Percentiles rank a stretch among this genome's conserved stretches.
Conservation (phyloP, 495 filamentous ascomycete genomes). For the Xylaria longipes region DNA sequence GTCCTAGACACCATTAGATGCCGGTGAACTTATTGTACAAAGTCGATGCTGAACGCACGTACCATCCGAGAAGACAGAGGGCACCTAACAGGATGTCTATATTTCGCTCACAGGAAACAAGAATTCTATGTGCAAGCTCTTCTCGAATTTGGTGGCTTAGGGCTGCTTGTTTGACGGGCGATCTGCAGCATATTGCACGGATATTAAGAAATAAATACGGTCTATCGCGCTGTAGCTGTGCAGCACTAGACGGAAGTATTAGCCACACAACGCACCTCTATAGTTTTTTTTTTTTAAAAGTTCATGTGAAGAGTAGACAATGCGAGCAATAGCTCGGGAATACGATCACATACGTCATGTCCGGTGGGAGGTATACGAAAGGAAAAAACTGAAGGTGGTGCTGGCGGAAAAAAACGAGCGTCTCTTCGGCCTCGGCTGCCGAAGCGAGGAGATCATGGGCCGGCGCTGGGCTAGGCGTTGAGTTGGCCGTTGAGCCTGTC, state of each 20-base stretch:
- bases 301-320: neutral
- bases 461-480: conserved; percentile 34
- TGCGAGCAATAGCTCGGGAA: neutral
- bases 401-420: conserved; percentile 36
- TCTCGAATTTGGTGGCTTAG: conserved; percentile 48
- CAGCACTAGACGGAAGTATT: conserved; percentile 32
- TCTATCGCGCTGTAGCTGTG: conserved; percentile 34
- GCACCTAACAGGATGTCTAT: conserved; percentile 59
- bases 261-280: conserved; percentile 3
- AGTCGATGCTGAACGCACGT: neutral
- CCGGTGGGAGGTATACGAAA: conserved; percentile 39
- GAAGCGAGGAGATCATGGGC: conserved; percentile 31
- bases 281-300: neutral
- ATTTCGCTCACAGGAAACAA: conserved; percentile 50
- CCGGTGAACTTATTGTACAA: neutral
- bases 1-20: conserved; percentile 27
- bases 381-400: conserved; percentile 43
- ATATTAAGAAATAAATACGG: conserved; percentile 61
- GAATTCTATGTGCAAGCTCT: conserved; percentile 48
- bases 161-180: conserved; percentile 41
- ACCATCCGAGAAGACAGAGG: conserved; percentile 55
- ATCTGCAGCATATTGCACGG: conserved; percentile 47
- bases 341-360: conserved; percentile 33
- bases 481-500: conserved; percentile 23
- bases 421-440: conserved; percentile 36